Evolutionary conservation across 2,329 filamentous ascomycete species (phyloP), one percentile per base, ranked within the genome.

Genomic region (Gnomoniopsis sp.): DNA sequence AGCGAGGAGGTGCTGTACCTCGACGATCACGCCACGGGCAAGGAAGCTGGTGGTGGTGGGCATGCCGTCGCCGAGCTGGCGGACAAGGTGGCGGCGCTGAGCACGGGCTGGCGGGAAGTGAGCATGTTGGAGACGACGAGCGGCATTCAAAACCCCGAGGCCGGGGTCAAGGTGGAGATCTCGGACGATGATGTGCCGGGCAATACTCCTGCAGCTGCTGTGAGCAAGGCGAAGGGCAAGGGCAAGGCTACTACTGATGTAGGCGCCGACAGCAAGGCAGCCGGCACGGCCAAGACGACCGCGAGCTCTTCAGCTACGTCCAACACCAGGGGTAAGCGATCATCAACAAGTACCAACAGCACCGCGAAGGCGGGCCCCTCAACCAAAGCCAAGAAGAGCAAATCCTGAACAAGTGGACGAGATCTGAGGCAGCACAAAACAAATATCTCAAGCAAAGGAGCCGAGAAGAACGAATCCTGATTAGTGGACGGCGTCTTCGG

Each of bases 1-100:
- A 96, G 92, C 72, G 82, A 88, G 59, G 84, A 89, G 65, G 88
- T 86, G 63, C 82, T 96, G 63, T 88, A 90, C 63, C 77, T 85
- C 52, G 54, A 60, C 6, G 58, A 55, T 30, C 63, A 63, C 2
- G 57, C 48, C 14, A 36, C 14, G 19, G 44, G 55, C 30, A 64
- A 63, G 21, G 68, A 67, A 21, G 64, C 44, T 12, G 60, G 58
- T 4, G 34, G 10, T n/a, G 38, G 26, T n/a, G 26, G 6, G 49
- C 53, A 58, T 12, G 46, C 46, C 19, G 23, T 56, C 26, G 57
- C 57, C 11, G 60, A 61, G n/a, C 55, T 64, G 11, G 62, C 60
- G 30, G 59, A 64, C 19, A 58, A 58, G 53, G 63, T 63, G 10
- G 51, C 58, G 38, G 38, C 22, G 57, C 62, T 72, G 49, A 61